These are phyloP conservation scores for Hanseniaspora lachancei DNA, from an alignment of 805 yeast genomes.

Conservation along the genomic window DNA sequence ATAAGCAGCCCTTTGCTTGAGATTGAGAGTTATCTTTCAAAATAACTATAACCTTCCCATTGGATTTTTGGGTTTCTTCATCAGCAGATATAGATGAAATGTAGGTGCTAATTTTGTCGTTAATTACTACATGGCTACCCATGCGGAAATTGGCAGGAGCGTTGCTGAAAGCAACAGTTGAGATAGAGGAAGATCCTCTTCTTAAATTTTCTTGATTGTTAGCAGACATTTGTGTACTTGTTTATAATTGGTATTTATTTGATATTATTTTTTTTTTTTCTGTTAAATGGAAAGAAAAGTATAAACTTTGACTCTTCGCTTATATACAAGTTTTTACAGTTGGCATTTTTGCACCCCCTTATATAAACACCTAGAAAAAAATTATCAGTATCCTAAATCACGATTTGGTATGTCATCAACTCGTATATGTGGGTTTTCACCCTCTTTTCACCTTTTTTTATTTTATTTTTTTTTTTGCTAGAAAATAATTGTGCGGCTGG, in stretches of 20 bases:
- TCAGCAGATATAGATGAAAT: constrained; percentile 4
- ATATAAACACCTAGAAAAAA: neutral
- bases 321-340: neutral
- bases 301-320: neutral
- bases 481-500: neutral
- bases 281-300: neutral
- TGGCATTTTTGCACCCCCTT: neutral
- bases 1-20: constrained; percentile 3
- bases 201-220: neutral
- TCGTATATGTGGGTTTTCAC: neutral
- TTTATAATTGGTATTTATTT: neutral
- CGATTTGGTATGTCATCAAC: neutral
- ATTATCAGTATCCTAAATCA: neutral
- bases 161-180: constrained; percentile 1
- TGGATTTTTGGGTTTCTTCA: neutral
- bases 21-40: neutral
- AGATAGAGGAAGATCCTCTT: constrained; percentile 10
- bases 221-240: neutral
- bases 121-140: constrained; percentile 9
- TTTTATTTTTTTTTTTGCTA: neutral
- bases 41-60: constrained; percentile 8
- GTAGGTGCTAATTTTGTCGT: constrained; percentile 9
- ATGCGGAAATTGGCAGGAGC: neutral
- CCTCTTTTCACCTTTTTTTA: neutral
- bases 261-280: neutral